Conservation (phyloP, 2,329 filamentous ascomycete species). For the Neofusicoccum parvum region DNA sequence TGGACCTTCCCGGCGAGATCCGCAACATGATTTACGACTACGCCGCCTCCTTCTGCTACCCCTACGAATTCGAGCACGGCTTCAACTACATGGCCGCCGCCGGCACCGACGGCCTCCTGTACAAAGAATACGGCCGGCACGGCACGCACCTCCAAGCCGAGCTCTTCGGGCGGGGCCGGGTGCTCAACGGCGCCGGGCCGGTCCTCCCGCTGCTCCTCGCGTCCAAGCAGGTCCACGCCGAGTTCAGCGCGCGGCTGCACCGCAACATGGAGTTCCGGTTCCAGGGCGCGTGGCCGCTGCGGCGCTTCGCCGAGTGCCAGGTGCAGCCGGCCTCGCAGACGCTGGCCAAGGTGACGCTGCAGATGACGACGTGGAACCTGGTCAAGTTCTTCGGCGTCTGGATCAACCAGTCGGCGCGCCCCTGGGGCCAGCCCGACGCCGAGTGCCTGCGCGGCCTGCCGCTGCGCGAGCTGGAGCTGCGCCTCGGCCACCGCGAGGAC, state of each 20-base stretch:
- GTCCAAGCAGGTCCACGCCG: conserved; percentile 3
- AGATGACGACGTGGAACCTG: conserved; percentile 18
- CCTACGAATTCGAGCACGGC: conserved; percentile 17
- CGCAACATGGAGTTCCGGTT: conserved; percentile 13
- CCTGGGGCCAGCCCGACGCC: conserved; percentile 12
- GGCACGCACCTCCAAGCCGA: conserved; percentile 17
- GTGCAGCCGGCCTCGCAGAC: not conserved
- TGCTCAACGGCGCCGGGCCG: conserved; percentile 15
- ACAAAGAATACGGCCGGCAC: not conserved
- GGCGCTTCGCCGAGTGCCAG: not conserved
- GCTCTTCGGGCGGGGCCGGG: conserved; percentile 11
- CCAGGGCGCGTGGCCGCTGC: conserved; percentile 9
- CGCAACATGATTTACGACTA: conserved; percentile 21
- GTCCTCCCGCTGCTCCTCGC: conserved; percentile 6
- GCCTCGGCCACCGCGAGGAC: conserved; percentile 12
- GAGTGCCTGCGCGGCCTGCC: not conserved
- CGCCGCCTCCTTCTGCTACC: conserved; percentile 12
- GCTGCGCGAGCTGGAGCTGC: conserved; percentile 5
- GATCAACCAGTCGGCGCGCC: conserved; percentile 3
- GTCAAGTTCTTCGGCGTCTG: conserved; percentile 20
- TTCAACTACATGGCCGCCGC: conserved; percentile 18
- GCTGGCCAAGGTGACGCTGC: conserved; percentile 9
- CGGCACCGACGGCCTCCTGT: conserved; percentile 15
- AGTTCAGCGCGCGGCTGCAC: conserved; percentile 1
- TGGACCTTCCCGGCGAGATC: conserved; percentile 16